Conservation (phyloP, 2,329 filamentous ascomycete species). For the Volutella citrinella region DNA sequence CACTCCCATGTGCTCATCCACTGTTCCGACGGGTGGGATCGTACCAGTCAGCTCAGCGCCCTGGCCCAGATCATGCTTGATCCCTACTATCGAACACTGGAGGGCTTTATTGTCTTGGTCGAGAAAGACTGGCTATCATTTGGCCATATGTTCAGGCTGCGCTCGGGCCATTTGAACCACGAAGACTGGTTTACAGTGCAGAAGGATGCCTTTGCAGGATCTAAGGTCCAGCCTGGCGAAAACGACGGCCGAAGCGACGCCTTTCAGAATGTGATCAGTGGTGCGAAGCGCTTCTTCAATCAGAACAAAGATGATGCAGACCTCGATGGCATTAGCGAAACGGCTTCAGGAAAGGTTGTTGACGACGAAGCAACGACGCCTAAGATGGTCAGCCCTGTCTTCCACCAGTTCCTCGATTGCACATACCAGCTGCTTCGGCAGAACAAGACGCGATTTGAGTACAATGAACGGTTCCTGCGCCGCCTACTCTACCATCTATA, state of each 20-base stretch:
- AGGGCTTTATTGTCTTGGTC: constrained; percentile 90
- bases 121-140: constrained; percentile 99
- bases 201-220: constrained; percentile 70
- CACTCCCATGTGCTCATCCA: constrained; percentile 96
- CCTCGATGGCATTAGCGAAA: constrained; percentile 48
- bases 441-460: constrained; percentile 86
- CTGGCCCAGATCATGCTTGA: constrained; percentile 91
- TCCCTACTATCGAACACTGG: constrained; percentile 89
- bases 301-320: constrained; percentile 62
- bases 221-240: constrained; percentile 59
- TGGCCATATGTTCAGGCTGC: constrained; percentile 93
- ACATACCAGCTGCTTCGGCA: constrained; percentile 88
- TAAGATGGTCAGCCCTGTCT: constrained; percentile 93
- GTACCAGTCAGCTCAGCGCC: constrained; percentile 90
- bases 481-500: constrained; percentile 91
- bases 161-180: constrained; percentile 82
- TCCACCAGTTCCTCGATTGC: constrained; percentile 95
- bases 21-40: constrained; percentile 98
- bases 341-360: constrained; percentile 37
- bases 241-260: constrained; percentile 66
- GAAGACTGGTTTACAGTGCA: constrained; percentile 94
- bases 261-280: constrained; percentile 82
- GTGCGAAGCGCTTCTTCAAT: constrained; percentile 87
- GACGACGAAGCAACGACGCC: constrained; percentile 69
- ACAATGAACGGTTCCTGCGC: constrained; percentile 88